Evolutionary conservation across 2,329 filamentous ascomycete species (phyloP).

Genomic region (Chaetoscypha palmicola): DNA sequence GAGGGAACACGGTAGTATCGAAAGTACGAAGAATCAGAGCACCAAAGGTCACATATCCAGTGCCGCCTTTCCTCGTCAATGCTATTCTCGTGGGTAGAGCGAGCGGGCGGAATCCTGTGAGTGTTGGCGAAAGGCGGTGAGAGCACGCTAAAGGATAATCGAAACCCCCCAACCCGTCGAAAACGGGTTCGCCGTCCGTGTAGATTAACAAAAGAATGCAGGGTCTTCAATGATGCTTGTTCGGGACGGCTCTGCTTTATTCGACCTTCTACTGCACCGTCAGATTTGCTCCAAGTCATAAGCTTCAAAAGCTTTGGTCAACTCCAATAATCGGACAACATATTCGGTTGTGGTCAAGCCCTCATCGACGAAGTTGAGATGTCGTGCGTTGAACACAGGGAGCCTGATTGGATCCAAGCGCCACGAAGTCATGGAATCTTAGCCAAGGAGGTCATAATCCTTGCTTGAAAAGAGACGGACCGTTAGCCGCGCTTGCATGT

Average conservation of each 20-base stretch:
- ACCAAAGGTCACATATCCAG: too few relatives aligned
- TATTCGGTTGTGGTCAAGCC: background rate
- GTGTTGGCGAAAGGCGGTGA: slow-evolving; percentile 22
- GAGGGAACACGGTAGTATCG: too few relatives aligned
- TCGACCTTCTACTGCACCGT: too few relatives aligned
- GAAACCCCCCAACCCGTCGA: slow-evolving; percentile 8
- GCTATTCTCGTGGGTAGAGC: background rate
- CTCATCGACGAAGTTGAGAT: slow-evolving; percentile 10
- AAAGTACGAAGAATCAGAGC: too few relatives aligned
- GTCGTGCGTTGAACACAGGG: slow-evolving; percentile 19
- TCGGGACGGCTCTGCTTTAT: too few relatives aligned
- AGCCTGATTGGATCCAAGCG: slow-evolving; percentile 15
- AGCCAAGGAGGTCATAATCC: slow-evolving; percentile 16
- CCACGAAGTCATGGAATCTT: slow-evolving; percentile 16
- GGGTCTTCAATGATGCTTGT: too few relatives aligned
- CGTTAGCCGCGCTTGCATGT: slow-evolving; percentile 25
- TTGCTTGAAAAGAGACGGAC: slow-evolving; percentile 19
- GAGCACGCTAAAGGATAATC: slow-evolving; percentile 17
- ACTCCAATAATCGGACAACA: too few relatives aligned
- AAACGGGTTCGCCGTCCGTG: slow-evolving; percentile 10
- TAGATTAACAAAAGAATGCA: slow-evolving; percentile 7
- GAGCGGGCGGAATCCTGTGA: slow-evolving; percentile 5
- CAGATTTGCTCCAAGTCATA: too few relatives aligned
- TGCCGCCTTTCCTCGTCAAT: background rate
- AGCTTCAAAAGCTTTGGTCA: too few relatives aligned